Conservation (phyloP, 2,329 filamentous ascomycete species). For the Penicillium glabrum region DNA sequence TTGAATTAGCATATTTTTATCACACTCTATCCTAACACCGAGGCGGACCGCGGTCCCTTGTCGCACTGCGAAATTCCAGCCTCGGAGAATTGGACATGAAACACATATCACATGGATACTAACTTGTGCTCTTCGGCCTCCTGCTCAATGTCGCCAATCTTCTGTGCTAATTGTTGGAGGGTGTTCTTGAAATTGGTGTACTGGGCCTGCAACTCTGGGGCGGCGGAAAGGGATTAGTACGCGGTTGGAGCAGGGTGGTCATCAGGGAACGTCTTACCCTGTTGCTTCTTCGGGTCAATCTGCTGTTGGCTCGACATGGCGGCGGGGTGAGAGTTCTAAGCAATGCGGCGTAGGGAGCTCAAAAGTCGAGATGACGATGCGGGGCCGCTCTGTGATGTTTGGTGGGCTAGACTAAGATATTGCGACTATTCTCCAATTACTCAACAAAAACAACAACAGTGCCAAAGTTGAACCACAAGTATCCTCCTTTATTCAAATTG, state of each 20-base stretch:
- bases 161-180: slow-evolving; percentile 89
- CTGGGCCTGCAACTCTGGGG: slow-evolving; percentile 47
- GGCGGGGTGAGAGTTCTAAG: slow-evolving; percentile 8
- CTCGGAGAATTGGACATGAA: not conserved
- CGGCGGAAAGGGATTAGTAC: slow-evolving; percentile 8
- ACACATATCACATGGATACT: slow-evolving; percentile 31
- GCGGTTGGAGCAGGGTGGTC: not conserved
- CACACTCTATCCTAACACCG: not conserved
- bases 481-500: not conserved
- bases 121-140: slow-evolving; percentile 98
- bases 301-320: slow-evolving; percentile 43
- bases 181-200: slow-evolving; percentile 62
- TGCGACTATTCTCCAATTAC: not conserved
- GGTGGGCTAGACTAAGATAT: slow-evolving; percentile 8
- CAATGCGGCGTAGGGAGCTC: slow-evolving; percentile 19
- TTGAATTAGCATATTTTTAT: slow-evolving; percentile 16
- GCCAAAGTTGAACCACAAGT: no score
- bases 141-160: slow-evolving; percentile 96
- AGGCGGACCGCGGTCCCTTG: not conserved
- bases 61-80: not conserved
- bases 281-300: slow-evolving; percentile 46
- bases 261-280: slow-evolving; percentile 36
- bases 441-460: not conserved
- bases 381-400: slow-evolving; percentile 26
- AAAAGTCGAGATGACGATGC: slow-evolving; percentile 34